These are phyloP conservation scores for Artemisia annua DNA, from an alignment of 129 eudicot genomes.

Conservation along the genomic window DNA sequence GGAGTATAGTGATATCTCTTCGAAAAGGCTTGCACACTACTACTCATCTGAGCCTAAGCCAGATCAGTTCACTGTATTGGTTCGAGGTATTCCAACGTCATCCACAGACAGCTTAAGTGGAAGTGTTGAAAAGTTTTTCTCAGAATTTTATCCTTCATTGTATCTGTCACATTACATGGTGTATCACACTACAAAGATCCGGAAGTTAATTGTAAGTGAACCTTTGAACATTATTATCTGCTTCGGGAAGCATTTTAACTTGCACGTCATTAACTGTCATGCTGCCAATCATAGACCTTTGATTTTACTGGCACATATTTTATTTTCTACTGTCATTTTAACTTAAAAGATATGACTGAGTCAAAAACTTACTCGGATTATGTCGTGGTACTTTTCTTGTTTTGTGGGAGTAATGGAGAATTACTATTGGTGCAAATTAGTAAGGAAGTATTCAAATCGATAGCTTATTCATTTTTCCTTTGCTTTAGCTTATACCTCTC, in stretches of 20 bases:
- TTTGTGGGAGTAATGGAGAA: no score
- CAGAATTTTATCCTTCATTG: conserved; percentile 65
- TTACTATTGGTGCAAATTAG: no score
- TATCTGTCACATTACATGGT: conserved; percentile 83
- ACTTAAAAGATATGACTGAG: background rate
- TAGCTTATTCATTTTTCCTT: no score
- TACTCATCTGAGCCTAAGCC: conserved; percentile 77
- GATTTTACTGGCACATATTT: conserved; percentile 12
- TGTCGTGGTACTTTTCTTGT: no score
- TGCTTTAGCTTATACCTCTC: no score
- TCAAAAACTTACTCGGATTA: no score
- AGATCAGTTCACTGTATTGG: conserved; percentile 79
- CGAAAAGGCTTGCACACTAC: conserved; percentile 66
- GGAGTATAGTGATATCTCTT: conserved; percentile 76
- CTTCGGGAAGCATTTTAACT: conserved; percentile 6
- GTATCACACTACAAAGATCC: conserved; percentile 67
- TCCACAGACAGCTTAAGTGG: conserved; percentile 60
- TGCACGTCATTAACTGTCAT: background rate
- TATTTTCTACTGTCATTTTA: background rate
- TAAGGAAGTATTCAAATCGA: no score
- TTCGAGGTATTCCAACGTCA: conserved; percentile 73
- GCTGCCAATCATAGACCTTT: background rate
- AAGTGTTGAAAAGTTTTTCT: conserved; percentile 80
- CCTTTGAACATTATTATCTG: conserved; percentile 26
- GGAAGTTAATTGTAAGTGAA: conserved; percentile 68